Evolutionary conservation across 805 yeast genomes (phyloP).

Genomic region (Yamadazyma kitorensis): DNA sequence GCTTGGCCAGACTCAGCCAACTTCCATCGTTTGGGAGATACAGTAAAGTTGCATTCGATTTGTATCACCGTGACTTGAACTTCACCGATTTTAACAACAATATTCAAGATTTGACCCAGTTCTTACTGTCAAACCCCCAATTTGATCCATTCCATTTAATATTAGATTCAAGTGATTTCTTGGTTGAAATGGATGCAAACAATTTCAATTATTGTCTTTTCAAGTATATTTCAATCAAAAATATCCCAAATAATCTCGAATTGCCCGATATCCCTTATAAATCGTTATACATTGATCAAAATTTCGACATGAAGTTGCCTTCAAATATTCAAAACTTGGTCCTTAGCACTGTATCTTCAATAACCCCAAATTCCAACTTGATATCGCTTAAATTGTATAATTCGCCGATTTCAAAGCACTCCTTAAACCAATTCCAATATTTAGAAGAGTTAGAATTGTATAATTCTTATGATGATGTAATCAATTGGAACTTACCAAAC

Average conservation of each 20-base stretch:
- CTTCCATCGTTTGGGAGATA: no score
- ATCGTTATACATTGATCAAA: not conserved
- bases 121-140: slow-evolving; percentile 1
- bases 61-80: slow-evolving; percentile 1
- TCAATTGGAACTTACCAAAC: slow-evolving; percentile 3
- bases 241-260: not conserved
- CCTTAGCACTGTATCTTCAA: no score
- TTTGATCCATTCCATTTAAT: slow-evolving; percentile 4
- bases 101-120: not conserved
- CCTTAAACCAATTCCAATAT: slow-evolving; percentile 2
- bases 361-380: not conserved
- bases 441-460: slow-evolving; percentile 3
- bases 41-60: slow-evolving; percentile 3
- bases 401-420: not conserved
- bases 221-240: slow-evolving; percentile 4
- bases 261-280: slow-evolving; percentile 4
- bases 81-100: not conserved
- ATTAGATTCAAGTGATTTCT: slow-evolving; percentile 2
- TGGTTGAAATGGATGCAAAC: no score
- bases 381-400: slow-evolving; percentile 3
- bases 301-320: not conserved
- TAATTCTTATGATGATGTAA: slow-evolving; percentile 4
- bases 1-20: no score
- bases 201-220: slow-evolving; percentile 7
- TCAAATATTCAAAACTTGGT: not conserved